Evolutionary conservation across 768 basidiomycete species (phyloP).

Genomic region (Tulasnella sp.): DNA sequence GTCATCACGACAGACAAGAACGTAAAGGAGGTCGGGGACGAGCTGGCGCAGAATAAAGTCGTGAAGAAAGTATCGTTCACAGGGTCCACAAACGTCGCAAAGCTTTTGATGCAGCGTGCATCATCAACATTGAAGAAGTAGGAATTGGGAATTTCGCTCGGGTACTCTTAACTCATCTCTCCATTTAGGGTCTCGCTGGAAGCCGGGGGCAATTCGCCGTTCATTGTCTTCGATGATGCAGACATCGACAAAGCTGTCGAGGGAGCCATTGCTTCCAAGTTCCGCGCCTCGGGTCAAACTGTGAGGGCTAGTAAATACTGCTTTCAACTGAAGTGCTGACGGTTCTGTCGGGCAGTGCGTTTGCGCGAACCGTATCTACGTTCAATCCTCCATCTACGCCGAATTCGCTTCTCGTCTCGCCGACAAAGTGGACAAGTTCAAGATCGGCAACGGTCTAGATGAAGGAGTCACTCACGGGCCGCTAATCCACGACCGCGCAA

Average conservation of each 20-base stretch:
- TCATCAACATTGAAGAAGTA: conserved; percentile 78
- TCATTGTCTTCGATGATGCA: conserved; percentile 96
- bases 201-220: conserved; percentile 90
- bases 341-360: conserved; percentile 39
- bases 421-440: conserved; percentile 72
- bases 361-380: conserved; percentile 86
- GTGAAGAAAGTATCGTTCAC: conserved; percentile 92
- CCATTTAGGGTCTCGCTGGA: conserved; percentile 60
- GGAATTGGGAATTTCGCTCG: conserved; percentile 22
- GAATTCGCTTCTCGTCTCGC: conserved; percentile 84
- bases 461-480: conserved; percentile 87
- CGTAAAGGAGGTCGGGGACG: conserved; percentile 79
- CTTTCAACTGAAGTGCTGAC: neutral
- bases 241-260: conserved; percentile 87
- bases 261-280: conserved; percentile 71
- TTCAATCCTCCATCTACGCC: conserved; percentile 85
- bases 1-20: conserved; percentile 83
- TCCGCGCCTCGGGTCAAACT: conserved; percentile 77
- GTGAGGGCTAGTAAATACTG: neutral
- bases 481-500: conserved; percentile 76
- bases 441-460: conserved; percentile 82
- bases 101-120: conserved; percentile 62
- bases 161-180: neutral
- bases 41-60: conserved; percentile 81
- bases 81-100: conserved; percentile 76